Percentiles rank a stretch among this genome's conserved stretches.
These are phyloP conservation scores for Bipolaris sorokiniana DNA, from an alignment of 2,329 filamentous ascomycete species.

Conservation along the genomic window DNA sequence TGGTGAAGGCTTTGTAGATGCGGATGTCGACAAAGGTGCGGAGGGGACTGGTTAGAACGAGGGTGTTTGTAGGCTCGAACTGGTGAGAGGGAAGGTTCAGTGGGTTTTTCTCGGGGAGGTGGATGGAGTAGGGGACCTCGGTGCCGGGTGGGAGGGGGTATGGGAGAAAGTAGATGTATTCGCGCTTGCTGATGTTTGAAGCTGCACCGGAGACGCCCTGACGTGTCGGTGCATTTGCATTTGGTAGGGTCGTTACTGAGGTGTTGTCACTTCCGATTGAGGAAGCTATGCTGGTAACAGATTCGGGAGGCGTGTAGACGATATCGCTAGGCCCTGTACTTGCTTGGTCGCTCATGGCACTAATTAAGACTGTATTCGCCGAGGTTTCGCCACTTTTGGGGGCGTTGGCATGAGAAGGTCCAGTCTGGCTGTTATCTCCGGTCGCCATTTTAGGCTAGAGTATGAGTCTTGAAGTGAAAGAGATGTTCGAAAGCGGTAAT, in stretches of 20 bases:
- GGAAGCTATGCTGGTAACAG: constrained; percentile 8
- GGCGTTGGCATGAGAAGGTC: not conserved
- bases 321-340: constrained; percentile 1
- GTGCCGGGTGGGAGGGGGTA: constrained; percentile 34
- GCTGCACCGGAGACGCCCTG: constrained; percentile 8
- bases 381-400: not conserved
- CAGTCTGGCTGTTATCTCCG: not conserved
- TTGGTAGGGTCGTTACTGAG: not conserved
- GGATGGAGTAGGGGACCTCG: constrained; percentile 37
- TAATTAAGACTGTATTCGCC: not conserved
- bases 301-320: constrained; percentile 13
- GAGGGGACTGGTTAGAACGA: constrained; percentile 67
- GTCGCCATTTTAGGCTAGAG: not conserved
- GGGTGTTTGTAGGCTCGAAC: constrained; percentile 66
- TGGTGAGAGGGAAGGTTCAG: constrained; percentile 27
- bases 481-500: not conserved
- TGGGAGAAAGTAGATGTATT: constrained; percentile 65
- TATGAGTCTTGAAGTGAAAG: not conserved
- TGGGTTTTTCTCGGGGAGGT: constrained; percentile 34
- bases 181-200: constrained; percentile 46
- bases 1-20: constrained; percentile 48
- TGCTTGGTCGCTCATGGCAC: not conserved
- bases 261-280: not conserved
- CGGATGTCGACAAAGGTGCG: constrained; percentile 68
- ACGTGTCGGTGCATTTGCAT: not conserved